Conservation (phyloP, 495 filamentous ascomycete species). For the Aspergillus hancockii region DNA sequence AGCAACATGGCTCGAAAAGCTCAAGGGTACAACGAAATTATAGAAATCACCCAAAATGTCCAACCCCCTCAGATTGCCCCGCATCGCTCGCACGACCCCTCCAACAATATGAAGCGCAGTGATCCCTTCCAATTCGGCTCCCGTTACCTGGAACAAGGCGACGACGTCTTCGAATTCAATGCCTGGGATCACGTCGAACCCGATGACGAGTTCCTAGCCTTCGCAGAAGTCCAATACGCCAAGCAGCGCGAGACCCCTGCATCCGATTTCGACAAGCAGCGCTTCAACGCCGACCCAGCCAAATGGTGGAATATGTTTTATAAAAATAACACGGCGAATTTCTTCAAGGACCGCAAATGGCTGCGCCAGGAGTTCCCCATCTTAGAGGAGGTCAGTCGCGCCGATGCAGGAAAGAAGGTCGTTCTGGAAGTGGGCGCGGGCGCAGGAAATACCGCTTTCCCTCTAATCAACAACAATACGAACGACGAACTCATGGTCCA, state of each 20-base stretch:
- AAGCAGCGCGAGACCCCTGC: constrained; percentile 82
- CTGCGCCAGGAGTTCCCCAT: constrained; percentile 91
- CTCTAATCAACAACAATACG: constrained; percentile 75
- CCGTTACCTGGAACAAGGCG: constrained; percentile 74
- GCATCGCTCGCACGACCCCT: constrained; percentile 54
- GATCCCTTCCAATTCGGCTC: constrained; percentile 96
- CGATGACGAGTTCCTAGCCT: constrained; percentile 78
- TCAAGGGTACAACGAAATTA: constrained; percentile 21
- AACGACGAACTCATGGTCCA: constrained; percentile 78
- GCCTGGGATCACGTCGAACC: constrained; percentile 96
- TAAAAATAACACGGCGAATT: constrained; percentile 89
- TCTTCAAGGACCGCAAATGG: constrained; percentile 99
- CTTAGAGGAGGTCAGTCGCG: constrained; percentile 65
- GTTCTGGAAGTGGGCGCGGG: constrained; percentile 93
- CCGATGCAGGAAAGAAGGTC: constrained; percentile 58
- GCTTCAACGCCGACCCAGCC: constrained; percentile 85
- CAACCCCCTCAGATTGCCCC: constrained; percentile 43
- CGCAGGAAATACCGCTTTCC: constrained; percentile 95
- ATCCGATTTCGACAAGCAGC: constrained; percentile 78
- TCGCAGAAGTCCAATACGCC: constrained; percentile 75
- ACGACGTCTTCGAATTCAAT: constrained; percentile 93
- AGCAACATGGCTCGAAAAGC: constrained; percentile 28
- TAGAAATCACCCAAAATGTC: constrained; percentile 44
- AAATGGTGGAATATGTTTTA: constrained; percentile 99
- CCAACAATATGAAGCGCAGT: constrained; percentile 69